phyloP scores from a whole-genome alignment of 2,329 filamentous ascomycete species.

The Annulohypoxylon truncatum region DNA sequence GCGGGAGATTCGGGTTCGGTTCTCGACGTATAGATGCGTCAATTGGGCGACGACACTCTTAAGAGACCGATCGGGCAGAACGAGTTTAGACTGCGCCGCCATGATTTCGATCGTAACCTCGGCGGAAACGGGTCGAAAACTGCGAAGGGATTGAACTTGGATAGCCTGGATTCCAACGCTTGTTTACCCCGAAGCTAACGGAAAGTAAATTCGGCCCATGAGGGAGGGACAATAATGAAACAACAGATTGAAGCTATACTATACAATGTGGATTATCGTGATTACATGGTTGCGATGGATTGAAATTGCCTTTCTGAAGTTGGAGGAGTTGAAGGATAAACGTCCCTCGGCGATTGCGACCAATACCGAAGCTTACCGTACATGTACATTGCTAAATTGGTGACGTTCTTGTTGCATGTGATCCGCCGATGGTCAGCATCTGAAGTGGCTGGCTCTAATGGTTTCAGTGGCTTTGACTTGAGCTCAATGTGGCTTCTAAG shows the following conservation, averaged over 20 bases:
- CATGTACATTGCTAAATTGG: slow-evolving; percentile 26
- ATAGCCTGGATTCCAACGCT: slow-evolving; percentile 28
- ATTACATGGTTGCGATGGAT: slow-evolving; percentile 43
- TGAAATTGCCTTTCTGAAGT: neutral
- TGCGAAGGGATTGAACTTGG: slow-evolving; percentile 1
- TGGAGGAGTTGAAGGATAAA: slow-evolving; percentile 16
- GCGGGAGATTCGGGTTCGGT: slow-evolving; percentile 85
- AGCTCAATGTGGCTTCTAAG: neutral
- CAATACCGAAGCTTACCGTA: slow-evolving; percentile 26
- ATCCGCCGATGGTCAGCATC: slow-evolving; percentile 24
- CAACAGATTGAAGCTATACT: slow-evolving; percentile 18
- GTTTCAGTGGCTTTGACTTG: neutral
- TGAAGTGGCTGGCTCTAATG: slow-evolving; percentile 6
- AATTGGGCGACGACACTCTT: slow-evolving; percentile 74
- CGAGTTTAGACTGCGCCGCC: slow-evolving; percentile 81
- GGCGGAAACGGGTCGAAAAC: neutral
- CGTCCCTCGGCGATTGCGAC: slow-evolving; percentile 46
- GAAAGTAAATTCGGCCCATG: slow-evolving; percentile 36
- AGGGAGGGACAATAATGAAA: slow-evolving; percentile 2
- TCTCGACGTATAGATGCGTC: slow-evolving; percentile 77
- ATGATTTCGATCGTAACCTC: slow-evolving; percentile 57
- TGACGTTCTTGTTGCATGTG: slow-evolving; percentile 49
- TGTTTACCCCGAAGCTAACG: slow-evolving; percentile 32
- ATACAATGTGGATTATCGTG: slow-evolving; percentile 27
- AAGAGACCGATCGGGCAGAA: slow-evolving; percentile 71